Evolutionary conservation across 2,329 filamentous ascomycete genomes (phyloP).

Genomic region (Ascochyta pisi): DNA sequence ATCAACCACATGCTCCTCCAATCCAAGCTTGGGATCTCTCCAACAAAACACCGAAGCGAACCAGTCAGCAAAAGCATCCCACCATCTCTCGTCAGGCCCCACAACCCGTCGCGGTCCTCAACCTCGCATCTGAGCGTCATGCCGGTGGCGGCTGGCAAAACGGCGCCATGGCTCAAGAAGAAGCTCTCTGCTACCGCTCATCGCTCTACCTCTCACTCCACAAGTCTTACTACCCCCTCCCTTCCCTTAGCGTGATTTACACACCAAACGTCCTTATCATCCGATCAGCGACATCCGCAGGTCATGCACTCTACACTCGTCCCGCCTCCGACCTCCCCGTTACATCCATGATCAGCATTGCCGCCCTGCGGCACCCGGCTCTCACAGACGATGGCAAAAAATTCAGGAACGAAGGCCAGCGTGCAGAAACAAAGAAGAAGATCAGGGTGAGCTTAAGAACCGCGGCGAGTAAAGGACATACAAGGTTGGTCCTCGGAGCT

Average conservation of each 20-base stretch:
- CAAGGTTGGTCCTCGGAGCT: slow-evolving; percentile 69
- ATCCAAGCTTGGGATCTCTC: slow-evolving; percentile 8
- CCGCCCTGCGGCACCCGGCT: slow-evolving; percentile 59
- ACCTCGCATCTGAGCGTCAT: slow-evolving; percentile 66
- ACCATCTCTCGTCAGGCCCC: neutral
- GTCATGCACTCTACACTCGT: slow-evolving; percentile 53
- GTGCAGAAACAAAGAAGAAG: slow-evolving; percentile 66
- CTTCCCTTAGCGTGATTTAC: slow-evolving; percentile 62
- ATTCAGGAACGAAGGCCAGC: slow-evolving; percentile 47
- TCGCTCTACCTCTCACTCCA: slow-evolving; percentile 60
- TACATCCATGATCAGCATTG: slow-evolving; percentile 67
- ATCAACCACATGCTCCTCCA: neutral
- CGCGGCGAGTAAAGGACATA: slow-evolving; percentile 63
- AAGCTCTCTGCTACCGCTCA: slow-evolving; percentile 70
- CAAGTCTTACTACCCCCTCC: slow-evolving; percentile 61
- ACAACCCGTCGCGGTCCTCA: slow-evolving; percentile 65
- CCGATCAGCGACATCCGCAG: slow-evolving; percentile 56
- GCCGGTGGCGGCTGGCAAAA: slow-evolving; percentile 70
- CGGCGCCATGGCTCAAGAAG: slow-evolving; percentile 71
- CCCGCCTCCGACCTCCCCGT: slow-evolving; percentile 54
- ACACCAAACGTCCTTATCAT: slow-evolving; percentile 67
- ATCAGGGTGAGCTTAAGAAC: slow-evolving; percentile 68
- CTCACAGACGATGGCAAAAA: slow-evolving; percentile 22
- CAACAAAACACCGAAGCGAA: neutral
- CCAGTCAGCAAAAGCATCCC: neutral